Evolutionary conservation across 2,329 filamentous ascomycete species (phyloP), one percentile per base, ranked within the genome.

Genomic region (Daldinia eschscholtzii): DNA sequence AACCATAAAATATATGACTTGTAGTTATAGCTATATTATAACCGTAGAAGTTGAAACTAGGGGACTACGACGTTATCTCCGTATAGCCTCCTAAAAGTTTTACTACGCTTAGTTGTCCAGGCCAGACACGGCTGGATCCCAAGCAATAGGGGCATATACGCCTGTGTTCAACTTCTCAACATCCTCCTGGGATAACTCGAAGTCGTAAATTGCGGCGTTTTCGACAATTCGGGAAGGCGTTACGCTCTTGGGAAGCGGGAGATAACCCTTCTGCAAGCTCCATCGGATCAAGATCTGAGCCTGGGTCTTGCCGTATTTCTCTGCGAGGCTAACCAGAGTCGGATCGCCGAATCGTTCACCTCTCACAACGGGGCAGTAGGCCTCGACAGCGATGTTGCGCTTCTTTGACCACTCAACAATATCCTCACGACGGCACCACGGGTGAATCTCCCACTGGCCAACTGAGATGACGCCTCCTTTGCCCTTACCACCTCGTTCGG

Each of bases 361-460:
- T 50, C 86, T 83, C 1, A 89, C 87, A 46, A 91, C 82, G 12
- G 89, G 88, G 46, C 83, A 85, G 76, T 90, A 91, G 0, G 88
- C 88, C 80, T 93, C 85, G 13, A 92, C 78, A 35, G 88, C 85
- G 20, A 92, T 82, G 67, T 85, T 84, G 18, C 88, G 84, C 79
- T 90, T 84, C 70, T 84, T 79, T 74, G 92, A 92, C 93, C 94
- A 98, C 53, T 87, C 83, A 7, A 90, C 89, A 68, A 98, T 93
- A 76, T 97, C 93, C 23, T 85, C 82, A n/a, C 94, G 86, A 7
- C 89, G 85, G 46, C 94, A 88, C 94, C 93, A 98, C 0, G 94
- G 94, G 80, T 98, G 94, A 10, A 98, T 82, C 81, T 98, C 94
- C 80, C 92, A 93, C 81, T 97, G 94, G 44, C 93, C 94, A 41